Percentiles rank a stretch among this genome's conserved stretches.
phyloP scores from a whole-genome alignment of 2,329 filamentous ascomycete genomes.

The Raffaelea albimanens region DNA sequence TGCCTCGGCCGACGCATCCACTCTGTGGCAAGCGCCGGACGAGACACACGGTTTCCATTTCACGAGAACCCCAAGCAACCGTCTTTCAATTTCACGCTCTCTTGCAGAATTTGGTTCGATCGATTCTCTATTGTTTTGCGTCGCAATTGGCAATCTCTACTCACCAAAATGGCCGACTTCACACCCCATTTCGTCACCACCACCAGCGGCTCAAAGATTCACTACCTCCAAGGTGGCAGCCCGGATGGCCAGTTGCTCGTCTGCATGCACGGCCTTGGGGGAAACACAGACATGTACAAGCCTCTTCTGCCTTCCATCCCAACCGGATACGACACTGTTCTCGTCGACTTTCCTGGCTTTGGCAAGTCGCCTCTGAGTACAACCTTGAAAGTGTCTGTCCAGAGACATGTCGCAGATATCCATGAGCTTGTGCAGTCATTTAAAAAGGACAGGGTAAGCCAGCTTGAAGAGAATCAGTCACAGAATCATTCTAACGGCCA shows the following conservation, averaged over 20 bases:
- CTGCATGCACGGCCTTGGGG: slow-evolving; percentile 20
- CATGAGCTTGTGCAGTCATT: slow-evolving; percentile 16
- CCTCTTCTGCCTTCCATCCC: slow-evolving; percentile 14
- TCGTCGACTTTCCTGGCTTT: slow-evolving; percentile 20
- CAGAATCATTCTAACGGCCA: not conserved
- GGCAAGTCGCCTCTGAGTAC: slow-evolving; percentile 14
- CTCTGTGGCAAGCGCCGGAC: too few relatives aligned
- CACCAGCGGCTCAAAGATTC: slow-evolving; percentile 15
- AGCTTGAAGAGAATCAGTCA: too few relatives aligned
- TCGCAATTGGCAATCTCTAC: not conserved
- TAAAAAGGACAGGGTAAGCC: not conserved
- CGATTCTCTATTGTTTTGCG: too few relatives aligned
- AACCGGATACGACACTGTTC: slow-evolving; percentile 11
- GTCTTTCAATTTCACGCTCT: too few relatives aligned
- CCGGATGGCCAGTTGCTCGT: slow-evolving; percentile 16
- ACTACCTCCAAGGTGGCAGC: slow-evolving; percentile 17
- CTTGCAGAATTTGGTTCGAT: too few relatives aligned
- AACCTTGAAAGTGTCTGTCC: slow-evolving; percentile 11
- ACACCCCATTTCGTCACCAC: slow-evolving; percentile 10
- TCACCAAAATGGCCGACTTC: not conserved
- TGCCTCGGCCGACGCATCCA: too few relatives aligned
- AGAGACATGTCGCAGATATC: slow-evolving; percentile 18
- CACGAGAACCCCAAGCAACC: too few relatives aligned
- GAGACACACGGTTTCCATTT: too few relatives aligned
- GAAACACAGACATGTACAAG: slow-evolving; percentile 14